A percentile compares a stretch with the other conserved stretches of the same genome.
Evolutionary conservation across 208 protist genomes (phyloP).

Genomic region (Blechomonas ayalai): DNA sequence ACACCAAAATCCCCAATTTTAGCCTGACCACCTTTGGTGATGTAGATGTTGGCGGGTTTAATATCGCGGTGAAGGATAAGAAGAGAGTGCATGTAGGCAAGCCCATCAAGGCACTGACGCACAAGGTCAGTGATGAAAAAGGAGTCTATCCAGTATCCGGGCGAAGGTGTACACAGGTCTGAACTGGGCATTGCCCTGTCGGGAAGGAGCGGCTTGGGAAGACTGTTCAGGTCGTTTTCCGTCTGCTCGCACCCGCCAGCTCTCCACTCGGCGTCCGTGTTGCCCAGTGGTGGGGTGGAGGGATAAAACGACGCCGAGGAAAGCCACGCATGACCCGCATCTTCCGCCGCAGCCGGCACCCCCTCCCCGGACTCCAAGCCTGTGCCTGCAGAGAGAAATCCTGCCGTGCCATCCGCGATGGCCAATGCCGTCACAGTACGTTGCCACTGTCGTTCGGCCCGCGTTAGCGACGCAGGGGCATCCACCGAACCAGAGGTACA

Average conservation of each 20-base stretch:
- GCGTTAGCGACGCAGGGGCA: no score
- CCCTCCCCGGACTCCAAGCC: background rate
- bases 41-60: slow-evolving; percentile 89
- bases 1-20: slow-evolving; percentile 90
- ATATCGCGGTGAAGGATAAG: slow-evolving; percentile 89
- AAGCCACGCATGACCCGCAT: no score
- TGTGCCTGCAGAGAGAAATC: background rate
- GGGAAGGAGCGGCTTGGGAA: no score
- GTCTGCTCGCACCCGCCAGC: background rate
- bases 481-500: no score
- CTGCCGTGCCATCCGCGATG: no score
- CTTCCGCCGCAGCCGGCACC: background rate
- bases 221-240: no score
- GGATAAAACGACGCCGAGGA: slow-evolving; percentile 5
- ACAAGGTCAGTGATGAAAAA: slow-evolving; percentile 64
- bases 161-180: slow-evolving; percentile 1
- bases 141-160: slow-evolving; percentile 53
- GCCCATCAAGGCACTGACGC: slow-evolving; percentile 70
- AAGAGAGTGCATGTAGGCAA: slow-evolving; percentile 79
- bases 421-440: no score
- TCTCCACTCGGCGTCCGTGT: background rate
- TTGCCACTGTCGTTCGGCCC: no score
- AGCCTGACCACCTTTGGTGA: slow-evolving; percentile 39
- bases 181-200: no score
- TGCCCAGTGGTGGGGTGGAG: background rate